Evolutionary conservation across 305 asterid species (phyloP).

Genomic region (Fraxinus paxiana): DNA sequence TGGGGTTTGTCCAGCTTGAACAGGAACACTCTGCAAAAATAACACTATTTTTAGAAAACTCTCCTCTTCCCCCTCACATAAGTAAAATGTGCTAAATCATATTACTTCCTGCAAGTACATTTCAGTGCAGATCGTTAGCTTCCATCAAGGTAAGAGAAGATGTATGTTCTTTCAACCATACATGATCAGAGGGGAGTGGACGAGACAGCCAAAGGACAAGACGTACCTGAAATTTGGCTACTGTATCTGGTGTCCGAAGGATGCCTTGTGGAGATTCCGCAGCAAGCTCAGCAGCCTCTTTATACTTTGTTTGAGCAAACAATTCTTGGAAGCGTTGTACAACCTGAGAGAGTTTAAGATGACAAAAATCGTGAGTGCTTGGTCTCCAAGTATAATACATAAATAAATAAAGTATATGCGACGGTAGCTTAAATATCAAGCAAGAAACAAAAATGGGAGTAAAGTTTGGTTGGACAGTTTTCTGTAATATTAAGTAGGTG

Average conservation of each 20-base stretch:
- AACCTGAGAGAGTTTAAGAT: conserved; percentile 48
- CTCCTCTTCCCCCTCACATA: not conserved
- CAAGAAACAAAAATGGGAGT: not conserved
- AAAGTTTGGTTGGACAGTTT: not conserved
- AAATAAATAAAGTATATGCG: not conserved
- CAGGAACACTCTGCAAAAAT: conserved; percentile 87
- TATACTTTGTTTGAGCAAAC: conserved; percentile 97
- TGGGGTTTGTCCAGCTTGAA: conserved; percentile 99
- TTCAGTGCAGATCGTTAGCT: not conserved
- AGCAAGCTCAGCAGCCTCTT: conserved; percentile 99
- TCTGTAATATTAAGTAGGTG: not conserved
- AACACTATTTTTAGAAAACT: not conserved
- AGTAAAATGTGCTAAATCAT: conserved; percentile 9
- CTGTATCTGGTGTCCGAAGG: conserved; percentile 93
- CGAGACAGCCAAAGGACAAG: not conserved
- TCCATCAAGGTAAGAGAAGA: not conserved
- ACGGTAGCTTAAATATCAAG: not conserved
- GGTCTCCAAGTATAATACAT: not conserved
- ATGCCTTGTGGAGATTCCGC: conserved; percentile 99
- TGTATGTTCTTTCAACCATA: conserved; percentile 3
- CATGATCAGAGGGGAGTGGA: conserved; percentile 8
- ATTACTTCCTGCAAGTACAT: conserved; percentile 4
- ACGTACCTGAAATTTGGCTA: conserved; percentile 92
- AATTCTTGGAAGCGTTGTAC: conserved; percentile 97
- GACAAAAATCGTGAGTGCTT: not conserved